Evolutionary conservation across 75 land plant genomes (phyloP).

Genomic region (Ceratopteris richardii): DNA sequence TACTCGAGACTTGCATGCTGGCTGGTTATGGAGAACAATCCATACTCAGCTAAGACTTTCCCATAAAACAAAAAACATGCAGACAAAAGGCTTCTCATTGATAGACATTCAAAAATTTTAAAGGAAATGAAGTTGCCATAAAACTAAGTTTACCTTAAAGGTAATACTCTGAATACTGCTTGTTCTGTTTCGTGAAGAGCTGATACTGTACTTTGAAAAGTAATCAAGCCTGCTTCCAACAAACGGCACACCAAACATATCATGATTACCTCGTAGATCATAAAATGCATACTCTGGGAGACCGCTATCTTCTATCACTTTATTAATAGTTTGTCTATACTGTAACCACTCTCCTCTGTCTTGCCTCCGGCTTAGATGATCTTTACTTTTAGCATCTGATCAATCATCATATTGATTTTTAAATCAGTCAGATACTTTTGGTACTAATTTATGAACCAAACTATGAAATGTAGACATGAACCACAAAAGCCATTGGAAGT

Average conservation of each 20-base stretch:
- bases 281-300: constrained; percentile 56
- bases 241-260: constrained; percentile 83
- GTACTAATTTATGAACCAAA: too few species aligned
- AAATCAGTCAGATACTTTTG: neutral
- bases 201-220: constrained; percentile 72
- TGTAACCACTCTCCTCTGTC: constrained; percentile 81
- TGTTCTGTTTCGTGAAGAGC: constrained; percentile 48
- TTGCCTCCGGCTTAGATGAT: constrained; percentile 55
- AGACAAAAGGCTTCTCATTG: too few species aligned
- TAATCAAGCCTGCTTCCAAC: constrained; percentile 55
- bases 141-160: constrained; percentile 43
- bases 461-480: too few species aligned
- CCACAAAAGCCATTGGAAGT: too few species aligned
- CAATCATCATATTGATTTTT: neutral
- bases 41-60: neutral
- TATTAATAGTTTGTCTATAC: constrained; percentile 47
- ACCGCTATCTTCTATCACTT: constrained; percentile 69
- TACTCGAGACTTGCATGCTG: too few species aligned
- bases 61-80: neutral
- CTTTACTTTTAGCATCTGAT: constrained; percentile 92
- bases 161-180: constrained; percentile 68
- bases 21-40: too few species aligned
- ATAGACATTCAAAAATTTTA: too few species aligned
- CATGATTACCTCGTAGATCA: constrained; percentile 97
- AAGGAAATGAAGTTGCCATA: too few species aligned